Percentiles rank a stretch among this genome's conserved stretches.
These are phyloP conservation scores for Juglanconis sp. DNA, from an alignment of 2,329 filamentous ascomycete genomes.

Conservation along the genomic window DNA sequence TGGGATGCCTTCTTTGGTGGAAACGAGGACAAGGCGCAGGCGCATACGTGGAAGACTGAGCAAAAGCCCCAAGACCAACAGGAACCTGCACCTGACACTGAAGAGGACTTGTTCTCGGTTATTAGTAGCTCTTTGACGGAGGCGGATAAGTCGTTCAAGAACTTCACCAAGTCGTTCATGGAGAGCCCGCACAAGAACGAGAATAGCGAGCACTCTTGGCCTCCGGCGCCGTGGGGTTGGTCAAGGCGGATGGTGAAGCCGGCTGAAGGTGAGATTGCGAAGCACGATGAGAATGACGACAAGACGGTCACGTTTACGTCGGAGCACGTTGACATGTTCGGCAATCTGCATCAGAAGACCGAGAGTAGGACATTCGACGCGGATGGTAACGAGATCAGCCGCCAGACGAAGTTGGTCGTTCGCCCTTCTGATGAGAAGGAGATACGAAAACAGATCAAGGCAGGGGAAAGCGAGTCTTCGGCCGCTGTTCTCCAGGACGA, in stretches of 20 bases:
- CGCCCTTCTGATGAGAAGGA: not conserved
- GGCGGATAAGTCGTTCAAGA: constrained; percentile 37
- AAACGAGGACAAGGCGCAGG: not conserved
- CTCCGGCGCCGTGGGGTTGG: constrained; percentile 2
- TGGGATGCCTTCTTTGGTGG: not conserved
- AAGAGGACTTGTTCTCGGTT: constrained; percentile 39
- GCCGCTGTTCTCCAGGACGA: constrained; percentile 1
- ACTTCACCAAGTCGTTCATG: constrained; percentile 34
- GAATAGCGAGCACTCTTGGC: not conserved
- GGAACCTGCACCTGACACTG: constrained; percentile 27
- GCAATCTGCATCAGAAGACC: constrained; percentile 40
- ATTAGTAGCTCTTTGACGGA: constrained; percentile 35
- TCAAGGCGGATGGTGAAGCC: not conserved
- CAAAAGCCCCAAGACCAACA: constrained; percentile 1
- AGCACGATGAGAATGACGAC: constrained; percentile 11
- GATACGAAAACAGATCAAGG: not conserved
- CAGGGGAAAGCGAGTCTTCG: not conserved
- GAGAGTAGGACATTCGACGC: constrained; percentile 38
- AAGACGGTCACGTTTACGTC: constrained; percentile 36
- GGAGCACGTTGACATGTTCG: constrained; percentile 41
- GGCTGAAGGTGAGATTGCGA: constrained; percentile 19
- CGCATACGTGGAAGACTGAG: not conserved
- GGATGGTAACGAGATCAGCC: constrained; percentile 39
- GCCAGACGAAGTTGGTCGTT: constrained; percentile 32
- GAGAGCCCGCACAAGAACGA: not conserved